Percentiles rank a stretch among this genome's conserved stretches.
These are phyloP conservation scores for Arabidopsis hybrid DNA, from an alignment of 441 rosid species.

Conservation along the genomic window DNA sequence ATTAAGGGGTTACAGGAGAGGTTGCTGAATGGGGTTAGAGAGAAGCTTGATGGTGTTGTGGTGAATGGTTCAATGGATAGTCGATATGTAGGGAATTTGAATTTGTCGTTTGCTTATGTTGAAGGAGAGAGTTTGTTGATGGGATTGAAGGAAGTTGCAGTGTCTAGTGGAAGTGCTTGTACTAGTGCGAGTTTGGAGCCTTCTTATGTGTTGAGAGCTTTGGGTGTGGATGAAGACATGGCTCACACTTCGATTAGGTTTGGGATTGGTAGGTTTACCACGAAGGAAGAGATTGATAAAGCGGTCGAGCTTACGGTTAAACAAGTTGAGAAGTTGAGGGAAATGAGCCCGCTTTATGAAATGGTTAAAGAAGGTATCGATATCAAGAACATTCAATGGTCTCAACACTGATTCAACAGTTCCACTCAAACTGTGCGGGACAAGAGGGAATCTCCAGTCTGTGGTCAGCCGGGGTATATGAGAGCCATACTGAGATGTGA, in stretches of 20 bases:
- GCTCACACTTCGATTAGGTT: constrained; percentile 97
- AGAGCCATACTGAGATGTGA: constrained; percentile 28
- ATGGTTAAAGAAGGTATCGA: constrained; percentile 94
- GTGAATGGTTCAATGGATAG: constrained; percentile 86
- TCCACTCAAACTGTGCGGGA: constrained; percentile 4
- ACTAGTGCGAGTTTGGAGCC: constrained; percentile 98
- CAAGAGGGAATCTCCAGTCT: neutral
- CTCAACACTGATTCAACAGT: constrained; percentile 70
- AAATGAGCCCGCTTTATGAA: constrained; percentile 97
- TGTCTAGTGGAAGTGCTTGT: constrained; percentile 97
- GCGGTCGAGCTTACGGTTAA: constrained; percentile 82
- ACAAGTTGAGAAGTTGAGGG: constrained; percentile 92
- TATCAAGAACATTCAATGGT: constrained; percentile 89
- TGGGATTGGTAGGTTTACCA: constrained; percentile 96
- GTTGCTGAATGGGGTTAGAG: constrained; percentile 72
- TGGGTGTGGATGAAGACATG: constrained; percentile 98
- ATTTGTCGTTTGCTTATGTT: constrained; percentile 89
- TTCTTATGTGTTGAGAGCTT: constrained; percentile 89
- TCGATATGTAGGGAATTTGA: constrained; percentile 83
- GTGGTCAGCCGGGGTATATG: neutral
- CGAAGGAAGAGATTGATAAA: constrained; percentile 83
- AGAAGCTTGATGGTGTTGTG: constrained; percentile 84
- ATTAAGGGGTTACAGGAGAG: constrained; percentile 70
- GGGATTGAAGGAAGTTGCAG: constrained; percentile 99
- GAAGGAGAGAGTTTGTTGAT: constrained; percentile 97